A percentile compares a stretch with the other conserved stretches of the same genome.
phyloP scores from a whole-genome alignment of 2,329 filamentous ascomycete genomes.

The Ascomycota sp. region DNA sequence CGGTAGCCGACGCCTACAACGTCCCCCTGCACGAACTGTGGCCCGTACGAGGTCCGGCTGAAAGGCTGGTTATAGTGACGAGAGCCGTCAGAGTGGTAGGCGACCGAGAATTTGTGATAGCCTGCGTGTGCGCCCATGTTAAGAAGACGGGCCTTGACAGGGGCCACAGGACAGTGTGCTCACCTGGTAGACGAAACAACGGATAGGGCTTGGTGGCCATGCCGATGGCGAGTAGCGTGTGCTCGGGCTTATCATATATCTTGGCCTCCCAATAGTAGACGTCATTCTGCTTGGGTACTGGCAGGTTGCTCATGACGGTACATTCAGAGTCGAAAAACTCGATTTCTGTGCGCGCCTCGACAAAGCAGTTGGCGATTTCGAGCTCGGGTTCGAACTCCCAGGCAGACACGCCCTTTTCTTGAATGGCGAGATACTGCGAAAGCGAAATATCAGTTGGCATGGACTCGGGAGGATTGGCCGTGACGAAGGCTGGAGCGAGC shows the following conservation, averaged over 20 bases:
- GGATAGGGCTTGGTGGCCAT: constrained; percentile 96
- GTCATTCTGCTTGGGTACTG: constrained; percentile 95
- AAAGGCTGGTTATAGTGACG: constrained; percentile 91
- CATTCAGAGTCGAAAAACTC: constrained; percentile 98
- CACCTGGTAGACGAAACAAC: constrained; percentile 81
- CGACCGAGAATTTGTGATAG: constrained; percentile 80
- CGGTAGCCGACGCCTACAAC: constrained; percentile 91
- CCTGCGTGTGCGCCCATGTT: no score
- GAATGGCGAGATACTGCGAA: constrained; percentile 92
- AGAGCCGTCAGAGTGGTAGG: constrained; percentile 73
- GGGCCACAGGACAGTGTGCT: no score
- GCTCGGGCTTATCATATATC: constrained; percentile 91
- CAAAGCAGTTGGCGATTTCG: constrained; percentile 97
- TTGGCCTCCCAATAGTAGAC: constrained; percentile 99
- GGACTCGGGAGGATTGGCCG: constrained; percentile 87
- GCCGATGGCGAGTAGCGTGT: constrained; percentile 70
- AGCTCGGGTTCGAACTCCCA: constrained; percentile 99
- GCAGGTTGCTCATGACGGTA: constrained; percentile 89
- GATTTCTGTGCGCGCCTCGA: constrained; percentile 88
- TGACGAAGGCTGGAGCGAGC: constrained; percentile 53
- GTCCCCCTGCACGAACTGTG: constrained; percentile 75
- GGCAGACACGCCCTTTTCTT: constrained; percentile 97
- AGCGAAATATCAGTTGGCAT: constrained; percentile 91
- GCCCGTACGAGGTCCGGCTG: constrained; percentile 56
- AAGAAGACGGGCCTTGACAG: no score